A percentile compares a stretch with the other conserved stretches of the same genome.
phyloP scores from a whole-genome alignment of 2,329 filamentous ascomycete genomes.

The Nigrospora oryzae region DNA sequence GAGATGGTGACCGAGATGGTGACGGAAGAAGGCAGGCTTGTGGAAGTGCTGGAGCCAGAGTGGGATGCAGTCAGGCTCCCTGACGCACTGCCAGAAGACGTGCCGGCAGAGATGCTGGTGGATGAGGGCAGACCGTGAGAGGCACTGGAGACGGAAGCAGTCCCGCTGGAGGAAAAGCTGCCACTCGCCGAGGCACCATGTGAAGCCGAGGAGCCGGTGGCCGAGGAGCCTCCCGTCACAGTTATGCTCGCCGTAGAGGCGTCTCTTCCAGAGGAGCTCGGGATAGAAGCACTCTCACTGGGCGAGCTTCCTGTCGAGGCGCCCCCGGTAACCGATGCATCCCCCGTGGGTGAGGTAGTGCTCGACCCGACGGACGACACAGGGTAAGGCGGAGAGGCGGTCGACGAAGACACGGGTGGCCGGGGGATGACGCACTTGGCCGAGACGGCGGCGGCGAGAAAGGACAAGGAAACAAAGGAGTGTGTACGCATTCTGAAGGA shows the following conservation, averaged over 20 bases:
- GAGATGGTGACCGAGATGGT: background rate
- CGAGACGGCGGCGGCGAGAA: slow-evolving; percentile 1
- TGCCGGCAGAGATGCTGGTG: background rate
- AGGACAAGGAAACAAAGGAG: slow-evolving; percentile 4
- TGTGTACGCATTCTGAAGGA: slow-evolving; percentile 4
- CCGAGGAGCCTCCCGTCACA: no score
- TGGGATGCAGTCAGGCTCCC: background rate
- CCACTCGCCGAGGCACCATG: no score
- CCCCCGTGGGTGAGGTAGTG: no score
- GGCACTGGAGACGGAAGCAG: background rate
- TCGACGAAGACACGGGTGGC: background rate
- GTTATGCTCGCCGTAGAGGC: no score
- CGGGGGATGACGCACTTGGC: background rate
- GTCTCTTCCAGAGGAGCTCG: no score
- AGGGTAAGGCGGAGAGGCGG: background rate
- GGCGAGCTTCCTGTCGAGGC: no score
- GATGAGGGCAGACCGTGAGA: background rate
- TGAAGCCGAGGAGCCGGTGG: no score
- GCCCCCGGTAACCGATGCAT: no score
- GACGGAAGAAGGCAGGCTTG: background rate
- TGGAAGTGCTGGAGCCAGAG: no score
- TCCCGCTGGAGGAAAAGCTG: no score
- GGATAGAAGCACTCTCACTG: no score
- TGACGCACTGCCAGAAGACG: background rate
- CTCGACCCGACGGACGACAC: no score